A percentile compares a stretch with the other conserved stretches of the same genome.
Conservation (phyloP, 768 basidiomycete species). For the Aureoboletus auriporus region DNA sequence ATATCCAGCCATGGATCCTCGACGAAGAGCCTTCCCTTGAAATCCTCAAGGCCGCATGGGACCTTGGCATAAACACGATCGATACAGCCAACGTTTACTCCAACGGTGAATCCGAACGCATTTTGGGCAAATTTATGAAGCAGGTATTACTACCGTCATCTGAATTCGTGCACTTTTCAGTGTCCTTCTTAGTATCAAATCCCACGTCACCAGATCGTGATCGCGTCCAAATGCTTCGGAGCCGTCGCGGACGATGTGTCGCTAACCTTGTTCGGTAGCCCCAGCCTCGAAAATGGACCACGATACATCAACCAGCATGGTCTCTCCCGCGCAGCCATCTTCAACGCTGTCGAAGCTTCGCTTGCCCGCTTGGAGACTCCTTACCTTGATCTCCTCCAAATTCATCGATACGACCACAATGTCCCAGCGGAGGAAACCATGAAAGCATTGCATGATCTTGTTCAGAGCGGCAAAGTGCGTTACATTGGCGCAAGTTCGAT, state of each 20-base stretch:
- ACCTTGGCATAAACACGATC: conserved; percentile 37
- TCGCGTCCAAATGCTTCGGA: conserved; percentile 26
- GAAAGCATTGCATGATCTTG: conserved; percentile 49
- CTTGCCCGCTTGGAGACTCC: conserved; percentile 34
- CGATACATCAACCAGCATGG: conserved; percentile 31
- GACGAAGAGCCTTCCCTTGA: conserved; percentile 27
- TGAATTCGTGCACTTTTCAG: neutral
- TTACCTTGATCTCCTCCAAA: conserved; percentile 41
- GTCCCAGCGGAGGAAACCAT: conserved; percentile 43
- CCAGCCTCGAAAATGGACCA: conserved; percentile 1
- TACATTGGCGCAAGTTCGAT: conserved; percentile 50
- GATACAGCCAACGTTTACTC: conserved; percentile 39
- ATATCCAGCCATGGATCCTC: conserved; percentile 22
- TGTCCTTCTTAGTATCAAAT: conserved; percentile 24
- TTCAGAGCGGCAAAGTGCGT: conserved; percentile 44
- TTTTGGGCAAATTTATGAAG: conserved; percentile 36
- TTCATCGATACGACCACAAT: conserved; percentile 38
- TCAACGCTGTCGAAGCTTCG: conserved; percentile 36
- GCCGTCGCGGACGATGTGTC: conserved; percentile 10
- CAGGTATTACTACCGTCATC: conserved; percentile 5
- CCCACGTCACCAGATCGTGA: conserved; percentile 30
- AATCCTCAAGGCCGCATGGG: conserved; percentile 38
- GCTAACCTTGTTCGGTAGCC: neutral
- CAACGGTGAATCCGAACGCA: conserved; percentile 34
- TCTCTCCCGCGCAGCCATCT: conserved; percentile 34